Evolutionary conservation across 257 asterid species (phyloP).

Genomic region (Orobanche coerulescens): DNA sequence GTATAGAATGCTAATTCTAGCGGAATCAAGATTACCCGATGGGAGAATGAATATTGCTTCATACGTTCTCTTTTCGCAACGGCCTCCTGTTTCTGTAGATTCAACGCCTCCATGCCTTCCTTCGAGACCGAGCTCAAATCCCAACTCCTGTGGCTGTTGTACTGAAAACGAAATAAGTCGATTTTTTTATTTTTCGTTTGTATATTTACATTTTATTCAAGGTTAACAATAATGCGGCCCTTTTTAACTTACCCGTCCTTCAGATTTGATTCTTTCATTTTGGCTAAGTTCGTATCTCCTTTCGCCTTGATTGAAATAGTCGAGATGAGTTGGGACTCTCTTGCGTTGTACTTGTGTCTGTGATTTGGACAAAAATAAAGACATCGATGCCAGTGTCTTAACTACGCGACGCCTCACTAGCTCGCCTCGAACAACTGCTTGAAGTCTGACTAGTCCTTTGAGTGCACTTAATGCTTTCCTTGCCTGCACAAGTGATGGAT

Average conservation of each 20-base stretch:
- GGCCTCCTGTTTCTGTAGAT: slow-evolving; percentile 54
- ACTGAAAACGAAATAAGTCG: slow-evolving; percentile 5
- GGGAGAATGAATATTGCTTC: slow-evolving; percentile 73
- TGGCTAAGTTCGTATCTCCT: slow-evolving; percentile 34
- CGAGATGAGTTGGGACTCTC: slow-evolving; percentile 36
- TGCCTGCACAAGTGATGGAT: slow-evolving; percentile 39
- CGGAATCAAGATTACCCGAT: slow-evolving; percentile 40
- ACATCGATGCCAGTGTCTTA: slow-evolving; percentile 21
- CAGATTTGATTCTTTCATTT: slow-evolving; percentile 31
- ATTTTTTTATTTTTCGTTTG: too few species aligned
- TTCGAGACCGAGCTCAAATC: slow-evolving; percentile 43
- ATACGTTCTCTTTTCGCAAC: slow-evolving; percentile 56
- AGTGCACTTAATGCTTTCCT: slow-evolving; percentile 73
- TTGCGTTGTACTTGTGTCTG: slow-evolving; percentile 26
- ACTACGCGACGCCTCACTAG: slow-evolving; percentile 43
- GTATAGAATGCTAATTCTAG: background rate
- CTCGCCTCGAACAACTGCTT: slow-evolving; percentile 79
- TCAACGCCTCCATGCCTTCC: slow-evolving; percentile 50
- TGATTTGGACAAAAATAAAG: slow-evolving; percentile 20
- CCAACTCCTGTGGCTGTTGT: slow-evolving; percentile 46
- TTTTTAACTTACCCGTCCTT: slow-evolving; percentile 30
- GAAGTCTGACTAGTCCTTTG: slow-evolving; percentile 74
- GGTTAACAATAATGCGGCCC: too few species aligned
- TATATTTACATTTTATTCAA: too few species aligned
- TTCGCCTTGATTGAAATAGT: slow-evolving; percentile 35